Conservation (phyloP, 345 rosid genomes). For the Gynandropsis gynandra region DNA sequence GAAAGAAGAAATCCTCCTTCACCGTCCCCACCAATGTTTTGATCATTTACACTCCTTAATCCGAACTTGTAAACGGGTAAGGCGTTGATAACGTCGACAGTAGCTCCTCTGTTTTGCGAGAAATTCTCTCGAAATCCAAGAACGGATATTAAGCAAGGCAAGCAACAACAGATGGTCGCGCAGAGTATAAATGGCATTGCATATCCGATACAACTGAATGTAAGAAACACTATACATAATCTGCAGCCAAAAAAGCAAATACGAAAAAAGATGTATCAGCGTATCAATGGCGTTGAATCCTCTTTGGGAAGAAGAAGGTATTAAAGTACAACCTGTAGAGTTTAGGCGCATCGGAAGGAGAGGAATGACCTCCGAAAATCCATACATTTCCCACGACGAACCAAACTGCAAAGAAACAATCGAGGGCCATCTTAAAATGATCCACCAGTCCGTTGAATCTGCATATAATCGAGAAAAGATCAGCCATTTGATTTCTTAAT, state of each 20-base stretch:
- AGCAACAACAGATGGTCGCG: constrained; percentile 84
- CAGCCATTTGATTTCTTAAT: neutral
- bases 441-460: constrained; percentile 67
- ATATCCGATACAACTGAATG: constrained; percentile 86
- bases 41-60: constrained; percentile 33
- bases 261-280: constrained; percentile 6
- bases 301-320: constrained; percentile 1
- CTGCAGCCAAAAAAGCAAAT: constrained; percentile 41
- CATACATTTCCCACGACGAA: constrained; percentile 93
- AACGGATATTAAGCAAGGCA: constrained; percentile 86
- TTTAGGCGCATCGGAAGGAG: constrained; percentile 80
- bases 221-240: constrained; percentile 86
- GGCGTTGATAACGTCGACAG: constrained; percentile 52
- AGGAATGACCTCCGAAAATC: constrained; percentile 80
- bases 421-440: constrained; percentile 82
- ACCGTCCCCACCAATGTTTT: constrained; percentile 34
- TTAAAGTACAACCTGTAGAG: constrained; percentile 51
- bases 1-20: constrained; percentile 66
- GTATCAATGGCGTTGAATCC: constrained; percentile 1
- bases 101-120: constrained; percentile 76
- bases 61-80: constrained; percentile 74
- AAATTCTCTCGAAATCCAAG: constrained; percentile 68
- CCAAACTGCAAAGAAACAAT: constrained; percentile 94
- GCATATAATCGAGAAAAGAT: constrained; percentile 24
- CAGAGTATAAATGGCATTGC: constrained; percentile 93